Evolutionary conservation across 83 land plant genomes (phyloP).

Genomic region (Diphasiastrum complanatum): DNA sequence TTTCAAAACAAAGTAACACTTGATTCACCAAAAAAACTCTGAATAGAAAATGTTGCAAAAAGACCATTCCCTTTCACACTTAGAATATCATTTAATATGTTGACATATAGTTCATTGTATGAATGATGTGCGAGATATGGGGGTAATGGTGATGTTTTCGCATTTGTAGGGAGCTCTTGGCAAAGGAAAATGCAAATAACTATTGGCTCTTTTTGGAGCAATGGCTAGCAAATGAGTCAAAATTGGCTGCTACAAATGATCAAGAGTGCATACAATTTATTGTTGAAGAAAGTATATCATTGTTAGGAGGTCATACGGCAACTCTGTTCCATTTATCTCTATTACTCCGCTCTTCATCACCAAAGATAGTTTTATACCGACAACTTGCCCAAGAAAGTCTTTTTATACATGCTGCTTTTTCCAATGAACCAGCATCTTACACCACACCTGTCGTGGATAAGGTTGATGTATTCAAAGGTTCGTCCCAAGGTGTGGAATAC

Average conservation of each 20-base stretch:
- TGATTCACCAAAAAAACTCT: too few species aligned
- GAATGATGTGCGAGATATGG: too few species aligned
- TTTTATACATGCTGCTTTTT: constrained; percentile 37
- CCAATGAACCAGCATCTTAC: constrained; percentile 21
- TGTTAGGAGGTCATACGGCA: constrained; percentile 57
- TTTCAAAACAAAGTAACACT: too few species aligned
- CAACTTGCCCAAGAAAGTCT: constrained; percentile 83
- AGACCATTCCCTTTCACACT: too few species aligned
- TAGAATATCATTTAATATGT: too few species aligned
- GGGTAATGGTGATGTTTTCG: too few species aligned
- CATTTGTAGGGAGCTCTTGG: constrained; percentile 71
- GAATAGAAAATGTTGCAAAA: too few species aligned
- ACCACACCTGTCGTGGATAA: neutral
- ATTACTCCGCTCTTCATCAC: constrained; percentile 73
- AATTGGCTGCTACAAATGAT: constrained; percentile 31
- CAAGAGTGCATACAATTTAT: constrained; percentile 60
- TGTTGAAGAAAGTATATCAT: constrained; percentile 42
- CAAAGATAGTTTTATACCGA: constrained; percentile 72
- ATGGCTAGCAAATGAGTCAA: constrained; percentile 48
- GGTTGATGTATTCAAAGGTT: neutral
- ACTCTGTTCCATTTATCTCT: constrained; percentile 78
- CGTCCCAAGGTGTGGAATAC: neutral
- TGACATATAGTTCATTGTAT: too few species aligned
- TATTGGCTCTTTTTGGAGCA: constrained; percentile 65
- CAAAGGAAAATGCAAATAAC: constrained; percentile 58